phyloP scores from a whole-genome alignment of 495 filamentous ascomycete species.

The Lasiosphaeria hispida region DNA sequence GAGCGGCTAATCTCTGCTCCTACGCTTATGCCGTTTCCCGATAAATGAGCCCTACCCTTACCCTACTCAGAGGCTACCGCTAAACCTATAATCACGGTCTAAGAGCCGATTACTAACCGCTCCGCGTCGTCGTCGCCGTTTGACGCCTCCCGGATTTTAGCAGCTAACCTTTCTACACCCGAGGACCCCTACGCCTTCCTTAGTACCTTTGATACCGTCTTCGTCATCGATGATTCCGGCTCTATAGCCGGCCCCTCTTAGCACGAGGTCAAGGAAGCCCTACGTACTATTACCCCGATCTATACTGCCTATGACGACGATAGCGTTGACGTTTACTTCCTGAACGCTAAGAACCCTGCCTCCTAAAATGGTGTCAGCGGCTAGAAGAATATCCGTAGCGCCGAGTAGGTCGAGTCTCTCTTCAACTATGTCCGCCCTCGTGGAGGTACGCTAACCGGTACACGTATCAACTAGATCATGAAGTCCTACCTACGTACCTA shows the following conservation, averaged over 20 bases:
- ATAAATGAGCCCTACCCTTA: constrained; percentile 15
- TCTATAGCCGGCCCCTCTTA: constrained; percentile 82
- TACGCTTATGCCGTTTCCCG: too few species aligned
- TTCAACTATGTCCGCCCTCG: constrained; percentile 53
- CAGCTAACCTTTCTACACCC: constrained; percentile 19
- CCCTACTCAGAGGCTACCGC: constrained; percentile 17
- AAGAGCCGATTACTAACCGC: background rate
- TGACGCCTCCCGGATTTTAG: constrained; percentile 17
- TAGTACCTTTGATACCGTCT: constrained; percentile 78
- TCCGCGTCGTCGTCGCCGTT: constrained; percentile 23
- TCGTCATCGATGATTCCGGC: constrained; percentile 89
- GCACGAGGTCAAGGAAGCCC: constrained; percentile 69
- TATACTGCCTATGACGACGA: constrained; percentile 80
- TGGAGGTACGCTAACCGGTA: constrained; percentile 74
- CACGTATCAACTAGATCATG: constrained; percentile 71
- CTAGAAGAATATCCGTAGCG: constrained; percentile 16
- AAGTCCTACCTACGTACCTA: constrained; percentile 58
- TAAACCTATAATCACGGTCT: constrained; percentile 21
- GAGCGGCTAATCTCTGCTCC: too few species aligned
- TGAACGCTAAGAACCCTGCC: constrained; percentile 63
- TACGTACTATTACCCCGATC: constrained; percentile 77
- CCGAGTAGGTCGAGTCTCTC: constrained; percentile 14
- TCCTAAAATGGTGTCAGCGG: constrained; percentile 25
- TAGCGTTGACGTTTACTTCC: constrained; percentile 93
- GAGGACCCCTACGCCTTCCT: constrained; percentile 84